These are phyloP conservation scores for Trifolium repens DNA, from an alignment of 306 rosid genomes.

Conservation along the genomic window DNA sequence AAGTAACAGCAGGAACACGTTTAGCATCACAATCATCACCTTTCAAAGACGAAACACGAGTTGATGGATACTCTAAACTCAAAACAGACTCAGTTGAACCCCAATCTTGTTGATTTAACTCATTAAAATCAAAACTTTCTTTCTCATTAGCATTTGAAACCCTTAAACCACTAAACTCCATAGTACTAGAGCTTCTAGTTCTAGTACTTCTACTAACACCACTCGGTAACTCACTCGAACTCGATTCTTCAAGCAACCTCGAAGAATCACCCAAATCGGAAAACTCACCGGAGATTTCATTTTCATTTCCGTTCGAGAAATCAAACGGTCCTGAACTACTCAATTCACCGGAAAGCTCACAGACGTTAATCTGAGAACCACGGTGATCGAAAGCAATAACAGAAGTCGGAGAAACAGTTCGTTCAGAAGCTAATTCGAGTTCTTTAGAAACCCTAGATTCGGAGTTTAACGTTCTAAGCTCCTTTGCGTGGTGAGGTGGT, in stretches of 20 bases:
- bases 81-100: constrained; percentile 70
- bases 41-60: constrained; percentile 82
- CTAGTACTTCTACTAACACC: constrained; percentile 7
- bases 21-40: constrained; percentile 58
- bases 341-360: constrained; percentile 73
- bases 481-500: constrained; percentile 55
- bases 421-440: constrained; percentile 48
- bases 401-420: constrained; percentile 77
- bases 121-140: constrained; percentile 21
- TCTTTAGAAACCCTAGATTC: constrained; percentile 64
- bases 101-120: constrained; percentile 78
- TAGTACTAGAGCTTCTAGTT: constrained; percentile 54
- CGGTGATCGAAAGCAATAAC: constrained; percentile 82
- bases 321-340: constrained; percentile 90
- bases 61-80: constrained; percentile 94
- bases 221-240: constrained; percentile 54
- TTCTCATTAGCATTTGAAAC: constrained; percentile 54
- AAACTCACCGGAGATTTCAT: constrained; percentile 67
- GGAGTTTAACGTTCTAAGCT: constrained; percentile 54
- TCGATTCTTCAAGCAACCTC: constrained; percentile 53
- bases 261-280: constrained; percentile 63
- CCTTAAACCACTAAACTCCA: constrained; percentile 41
- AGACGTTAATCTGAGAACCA: constrained; percentile 51
- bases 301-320: constrained; percentile 59
- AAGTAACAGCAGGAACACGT: constrained; percentile 62